phyloP scores from a whole-genome alignment of 345 rosid genomes.

The Salix viminalis region DNA sequence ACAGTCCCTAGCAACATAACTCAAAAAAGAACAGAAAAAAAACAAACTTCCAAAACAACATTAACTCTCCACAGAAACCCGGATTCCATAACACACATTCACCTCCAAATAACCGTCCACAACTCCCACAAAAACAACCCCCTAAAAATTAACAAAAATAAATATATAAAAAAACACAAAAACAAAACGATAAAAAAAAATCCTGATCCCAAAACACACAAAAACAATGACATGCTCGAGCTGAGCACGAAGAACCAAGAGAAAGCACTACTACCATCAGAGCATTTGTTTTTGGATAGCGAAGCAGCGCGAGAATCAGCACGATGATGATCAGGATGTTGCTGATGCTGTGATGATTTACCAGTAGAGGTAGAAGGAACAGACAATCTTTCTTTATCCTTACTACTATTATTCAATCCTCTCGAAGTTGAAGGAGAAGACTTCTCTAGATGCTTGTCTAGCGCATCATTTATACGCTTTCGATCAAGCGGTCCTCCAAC shows the following conservation, averaged over 20 bases:
- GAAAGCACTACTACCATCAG: slow-evolving; percentile 38
- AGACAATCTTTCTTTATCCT: slow-evolving; percentile 58
- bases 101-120: background rate
- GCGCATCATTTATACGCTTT: slow-evolving; percentile 78
- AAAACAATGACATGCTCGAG: background rate
- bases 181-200: background rate
- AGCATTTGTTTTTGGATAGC: slow-evolving; percentile 52
- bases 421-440: slow-evolving; percentile 85
- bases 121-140: background rate
- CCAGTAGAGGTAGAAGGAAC: slow-evolving; percentile 69
- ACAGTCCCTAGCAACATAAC: background rate
- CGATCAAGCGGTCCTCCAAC: slow-evolving; percentile 73
- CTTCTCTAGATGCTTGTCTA: slow-evolving; percentile 89
- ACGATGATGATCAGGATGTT: slow-evolving; percentile 55
- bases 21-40: background rate
- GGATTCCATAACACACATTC: background rate
- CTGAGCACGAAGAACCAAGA: background rate
- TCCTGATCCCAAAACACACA: background rate
- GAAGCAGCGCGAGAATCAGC: slow-evolving; percentile 44
- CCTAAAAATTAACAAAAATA: background rate
- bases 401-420: slow-evolving; percentile 35
- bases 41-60: background rate
- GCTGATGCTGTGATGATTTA: slow-evolving; percentile 33
- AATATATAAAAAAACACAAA: background rate
- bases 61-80: background rate